Conservation (phyloP, 352 stramenopile genomes). For the Saprolegnia parasitica region DNA sequence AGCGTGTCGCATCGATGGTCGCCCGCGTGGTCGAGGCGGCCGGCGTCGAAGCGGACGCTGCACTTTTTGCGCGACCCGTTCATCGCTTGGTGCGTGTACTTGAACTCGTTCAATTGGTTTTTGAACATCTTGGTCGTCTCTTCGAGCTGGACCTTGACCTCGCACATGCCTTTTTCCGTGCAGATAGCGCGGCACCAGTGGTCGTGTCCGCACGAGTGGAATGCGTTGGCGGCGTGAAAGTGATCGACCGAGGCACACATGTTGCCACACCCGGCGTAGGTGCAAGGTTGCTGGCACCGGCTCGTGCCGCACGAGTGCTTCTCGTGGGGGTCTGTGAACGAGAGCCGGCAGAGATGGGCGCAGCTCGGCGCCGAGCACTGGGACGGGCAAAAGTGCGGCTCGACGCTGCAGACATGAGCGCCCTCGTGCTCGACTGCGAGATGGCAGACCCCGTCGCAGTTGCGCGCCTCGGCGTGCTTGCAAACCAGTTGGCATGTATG, state of each 20-base stretch:
- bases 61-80: conserved; percentile 71
- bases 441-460: conserved; percentile 49
- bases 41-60: conserved; percentile 34
- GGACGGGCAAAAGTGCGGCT: conserved; percentile 51
- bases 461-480: conserved; percentile 47
- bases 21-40: conserved; percentile 40
- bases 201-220: conserved; percentile 55
- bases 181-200: conserved; percentile 58
- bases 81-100: conserved; percentile 78
- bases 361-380: conserved; percentile 46
- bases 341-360: conserved; percentile 41
- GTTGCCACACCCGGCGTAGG: conserved; percentile 57
- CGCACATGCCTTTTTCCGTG: conserved; percentile 54
- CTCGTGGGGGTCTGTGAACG: conserved; percentile 44
- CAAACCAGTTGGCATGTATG: conserved; percentile 47
- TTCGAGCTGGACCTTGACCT: conserved; percentile 64
- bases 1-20: conserved; percentile 43
- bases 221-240: conserved; percentile 64
- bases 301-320: conserved; percentile 61
- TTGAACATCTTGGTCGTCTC: conserved; percentile 61
- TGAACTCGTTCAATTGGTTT: conserved; percentile 47
- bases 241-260: conserved; percentile 48
- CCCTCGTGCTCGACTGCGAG: conserved; percentile 41
- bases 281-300: conserved; percentile 51
- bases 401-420: conserved; percentile 52